Base-by-base conservation (phyloP, 345 rosid species). In the Lenwebbia sp. region DNA sequence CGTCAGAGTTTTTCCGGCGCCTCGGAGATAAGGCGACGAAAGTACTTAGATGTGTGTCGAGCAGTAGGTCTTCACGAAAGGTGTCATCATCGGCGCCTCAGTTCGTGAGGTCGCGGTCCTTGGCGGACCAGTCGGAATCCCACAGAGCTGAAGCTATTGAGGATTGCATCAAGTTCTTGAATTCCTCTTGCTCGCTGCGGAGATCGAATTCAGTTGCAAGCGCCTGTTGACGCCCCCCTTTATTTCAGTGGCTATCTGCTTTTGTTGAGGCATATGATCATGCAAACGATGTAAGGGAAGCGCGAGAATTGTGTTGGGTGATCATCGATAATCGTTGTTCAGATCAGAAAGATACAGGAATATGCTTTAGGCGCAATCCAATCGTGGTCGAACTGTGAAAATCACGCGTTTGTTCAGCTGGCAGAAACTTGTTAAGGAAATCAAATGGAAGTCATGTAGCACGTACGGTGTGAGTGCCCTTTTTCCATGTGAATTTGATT, bases 141-240 rank as follows among this genome's bases (percentile, higher is more conserved):
- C 98, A 95, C 54, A 82, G 94, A 89, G 98, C 96, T 60, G 98
- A 97, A 90, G 98, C 96, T 54, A 91, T 97, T 13, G 95, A 95
- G 88, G 98, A 97, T 83, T 97, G 99, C 89, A 97, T 97, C 83
- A 92, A 94, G 92, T 97, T 96, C 93, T 90, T 96, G 86, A 97
- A 97, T 82, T 93, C 94, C 87, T 94, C 96, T n/a, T 93, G 93
- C 60, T 92, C 96, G 55, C 70, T 95, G 90, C 92, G 90, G 19
- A 91, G 97, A 88, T 94, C 96, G 84, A 97, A 92, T 88, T 95
- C 98, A 0, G 92, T 93, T 87, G 91, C 96, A 52, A 51, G 93
- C 8, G 86, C 88, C 88, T 92, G 94, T 87, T 90, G 93, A 86
- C 90, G 26, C 41, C 50, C 13, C 58, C 11, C 25, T 76, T 44